phyloP scores from a whole-genome alignment of 352 stramenopile genomes.

The Globisporangium solare region DNA sequence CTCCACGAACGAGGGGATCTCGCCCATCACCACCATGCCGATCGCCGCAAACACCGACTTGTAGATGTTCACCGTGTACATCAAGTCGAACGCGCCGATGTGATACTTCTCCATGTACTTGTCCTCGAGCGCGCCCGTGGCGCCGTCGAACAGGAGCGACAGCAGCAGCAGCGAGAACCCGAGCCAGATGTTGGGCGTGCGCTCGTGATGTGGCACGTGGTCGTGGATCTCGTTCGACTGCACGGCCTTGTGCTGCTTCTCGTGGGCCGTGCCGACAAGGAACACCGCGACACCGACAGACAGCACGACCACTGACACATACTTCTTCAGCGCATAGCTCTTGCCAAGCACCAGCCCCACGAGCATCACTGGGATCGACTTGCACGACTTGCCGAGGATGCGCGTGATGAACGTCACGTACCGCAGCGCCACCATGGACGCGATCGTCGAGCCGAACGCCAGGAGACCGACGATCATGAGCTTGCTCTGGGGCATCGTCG shows the following conservation, averaged over 20 bases:
- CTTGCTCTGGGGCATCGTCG: slow-evolving; percentile 68
- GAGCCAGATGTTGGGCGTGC: slow-evolving; percentile 60
- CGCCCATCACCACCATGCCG: slow-evolving; percentile 69
- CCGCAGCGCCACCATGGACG: slow-evolving; percentile 76
- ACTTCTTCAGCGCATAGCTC: slow-evolving; percentile 79
- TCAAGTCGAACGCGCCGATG: slow-evolving; percentile 80
- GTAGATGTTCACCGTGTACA: slow-evolving; percentile 87
- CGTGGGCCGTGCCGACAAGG: slow-evolving; percentile 61
- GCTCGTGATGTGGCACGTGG: slow-evolving; percentile 35
- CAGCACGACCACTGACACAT: slow-evolving; percentile 71
- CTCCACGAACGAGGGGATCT: slow-evolving; percentile 60
- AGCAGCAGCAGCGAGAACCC: slow-evolving; percentile 63
- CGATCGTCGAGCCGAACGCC: slow-evolving; percentile 76
- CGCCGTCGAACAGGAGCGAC: slow-evolving; percentile 76
- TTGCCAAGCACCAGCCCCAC: slow-evolving; percentile 71
- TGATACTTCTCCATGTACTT: slow-evolving; percentile 81
- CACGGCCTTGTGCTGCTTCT: slow-evolving; percentile 50
- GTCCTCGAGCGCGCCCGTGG: slow-evolving; percentile 75
- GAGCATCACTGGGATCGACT: slow-evolving; percentile 85
- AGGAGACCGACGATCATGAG: slow-evolving; percentile 57
- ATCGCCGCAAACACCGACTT: slow-evolving; percentile 65
- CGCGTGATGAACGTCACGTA: slow-evolving; percentile 86
- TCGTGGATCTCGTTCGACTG: slow-evolving; percentile 43
- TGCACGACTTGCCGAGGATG: slow-evolving; percentile 86
- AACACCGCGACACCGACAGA: slow-evolving; percentile 75